Conservation (phyloP, 768 basidiomycete species). For the Fomitopsis pulvina region DNA sequence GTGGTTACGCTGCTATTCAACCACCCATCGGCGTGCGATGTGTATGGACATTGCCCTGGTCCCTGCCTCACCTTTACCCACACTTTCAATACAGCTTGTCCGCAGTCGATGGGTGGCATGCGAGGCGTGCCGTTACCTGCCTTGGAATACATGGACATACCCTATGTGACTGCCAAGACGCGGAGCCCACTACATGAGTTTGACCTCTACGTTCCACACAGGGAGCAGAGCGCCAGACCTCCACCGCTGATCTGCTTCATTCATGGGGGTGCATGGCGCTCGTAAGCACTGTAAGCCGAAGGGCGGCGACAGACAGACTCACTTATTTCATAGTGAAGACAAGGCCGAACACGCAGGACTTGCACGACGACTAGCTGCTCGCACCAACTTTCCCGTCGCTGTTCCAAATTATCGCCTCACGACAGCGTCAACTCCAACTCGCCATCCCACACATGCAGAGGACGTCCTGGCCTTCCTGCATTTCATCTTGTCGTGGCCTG, state of each 20-base stretch:
- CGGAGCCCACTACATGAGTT: constrained; percentile 37
- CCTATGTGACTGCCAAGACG: constrained; percentile 13
- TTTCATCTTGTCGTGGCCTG: constrained; percentile 46
- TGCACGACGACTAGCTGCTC: constrained; percentile 44
- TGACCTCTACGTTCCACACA: constrained; percentile 43
- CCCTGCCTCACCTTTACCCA: too few species aligned
- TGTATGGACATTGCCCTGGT: too few species aligned
- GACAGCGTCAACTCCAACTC: constrained; percentile 32
- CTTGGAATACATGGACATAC: constrained; percentile 10
- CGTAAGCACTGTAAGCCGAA: constrained; percentile 37
- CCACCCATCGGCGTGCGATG: too few species aligned
- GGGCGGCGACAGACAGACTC: constrained; percentile 2
- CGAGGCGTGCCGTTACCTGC: neutral
- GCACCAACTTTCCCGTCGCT: constrained; percentile 51
- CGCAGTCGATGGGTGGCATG: too few species aligned
- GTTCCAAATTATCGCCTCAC: constrained; percentile 80
- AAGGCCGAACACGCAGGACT: constrained; percentile 52
- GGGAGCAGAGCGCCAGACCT: neutral
- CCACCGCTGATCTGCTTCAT: constrained; percentile 60
- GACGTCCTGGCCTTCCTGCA: constrained; percentile 59
- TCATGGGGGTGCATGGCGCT: constrained; percentile 81
- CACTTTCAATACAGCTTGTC: too few species aligned
- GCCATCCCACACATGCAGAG: constrained; percentile 65
- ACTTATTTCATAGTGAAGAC: constrained; percentile 49
- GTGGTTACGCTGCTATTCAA: too few species aligned